Percentiles rank a stretch among this genome's conserved stretches.
These are phyloP conservation scores for Cyclotella choctawhatcheeana DNA, from an alignment of 108 stramenopile genomes.

Conservation along the genomic window DNA sequence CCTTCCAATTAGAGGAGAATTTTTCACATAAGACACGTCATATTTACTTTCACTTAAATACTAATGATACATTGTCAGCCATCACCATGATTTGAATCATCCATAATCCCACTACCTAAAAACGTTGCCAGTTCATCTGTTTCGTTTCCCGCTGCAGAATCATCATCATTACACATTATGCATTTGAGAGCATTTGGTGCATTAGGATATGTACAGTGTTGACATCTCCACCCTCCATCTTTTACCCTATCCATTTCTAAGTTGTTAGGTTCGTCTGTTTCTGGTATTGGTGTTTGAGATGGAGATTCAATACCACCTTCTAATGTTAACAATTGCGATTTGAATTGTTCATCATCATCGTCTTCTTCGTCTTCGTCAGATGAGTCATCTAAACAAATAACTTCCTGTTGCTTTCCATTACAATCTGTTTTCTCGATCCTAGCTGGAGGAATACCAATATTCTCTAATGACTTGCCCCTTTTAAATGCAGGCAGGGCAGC, in stretches of 20 bases:
- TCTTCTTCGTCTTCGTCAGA: constrained; percentile 38
- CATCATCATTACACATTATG: constrained; percentile 50
- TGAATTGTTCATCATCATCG: constrained; percentile 2
- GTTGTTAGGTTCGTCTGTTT: not conserved
- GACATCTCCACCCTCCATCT: constrained; percentile 40
- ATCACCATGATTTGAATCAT: constrained; percentile 10
- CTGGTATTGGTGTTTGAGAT: not conserved
- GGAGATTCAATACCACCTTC: constrained; percentile 3
- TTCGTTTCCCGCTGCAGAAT: constrained; percentile 21
- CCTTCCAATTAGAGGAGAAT: too few species aligned
- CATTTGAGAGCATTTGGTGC: constrained; percentile 19
- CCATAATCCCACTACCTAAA: constrained; percentile 26
- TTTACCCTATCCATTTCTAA: not conserved
- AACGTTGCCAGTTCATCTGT: constrained; percentile 43
- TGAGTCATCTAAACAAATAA: constrained; percentile 44
- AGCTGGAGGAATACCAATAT: not conserved
- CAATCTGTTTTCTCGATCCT: constrained; percentile 17
- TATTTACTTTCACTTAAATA: too few species aligned
- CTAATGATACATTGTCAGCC: too few species aligned
- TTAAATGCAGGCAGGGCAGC: not conserved
- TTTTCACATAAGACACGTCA: too few species aligned
- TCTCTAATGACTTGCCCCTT: constrained; percentile 2
- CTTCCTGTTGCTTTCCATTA: constrained; percentile 18
- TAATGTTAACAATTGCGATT: not conserved
- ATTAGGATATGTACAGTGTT: constrained; percentile 48